Evolutionary conservation across 2,329 filamentous ascomycete species (phyloP), one percentile per base, ranked within the genome.

Genomic region (Colletotrichum salicis): DNA sequence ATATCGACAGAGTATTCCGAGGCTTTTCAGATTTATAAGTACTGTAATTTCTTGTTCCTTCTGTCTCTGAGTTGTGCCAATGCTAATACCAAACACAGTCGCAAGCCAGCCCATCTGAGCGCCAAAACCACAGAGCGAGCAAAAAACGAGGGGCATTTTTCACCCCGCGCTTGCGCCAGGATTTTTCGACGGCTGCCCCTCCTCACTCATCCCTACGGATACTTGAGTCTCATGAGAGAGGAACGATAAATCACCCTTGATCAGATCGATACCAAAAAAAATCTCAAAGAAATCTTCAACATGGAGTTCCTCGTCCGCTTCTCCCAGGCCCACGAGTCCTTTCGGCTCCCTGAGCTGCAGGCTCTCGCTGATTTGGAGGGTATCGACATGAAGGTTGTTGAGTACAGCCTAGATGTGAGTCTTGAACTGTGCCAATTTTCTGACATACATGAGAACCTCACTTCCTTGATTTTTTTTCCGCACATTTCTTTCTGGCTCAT

Each of bases 241-340:
- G 41, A 11, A 3, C 41, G 19, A 5, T 1, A 22, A 48, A 11
- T 8, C 19, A 48, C 19, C 8, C 41, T 48, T 19, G 41, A 45
- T 19, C 5, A 45, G 41, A 45, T 45, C n/a, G n/a, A n/a, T n/a
- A n/a, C n/a, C n/a, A n/a, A n/a, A n/a, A n/a, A n/a, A n/a, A n/a
- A n/a, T n/a, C n/a, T n/a, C n/a, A 6, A 7, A 41, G 37, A 3
- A 11, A 19, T 41, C 37, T 29, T 19, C 22, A 33, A 3, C 41
- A 91, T 91, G 90, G 90, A 97, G 73, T 98, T 94, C 79, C 88
- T 99, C 72, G 91, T 99, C 74, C 93, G 96, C 77, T 95, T 98
- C 80, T 93, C 92, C 56, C 96, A 98, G 82, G 87, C 89, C 70
- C 95, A 98, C 81, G 94, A 98, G 84, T 92, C 90, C n/a, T 99